phyloP scores from a whole-genome alignment of 2,329 filamentous ascomycete species.

The Apiospora marii region DNA sequence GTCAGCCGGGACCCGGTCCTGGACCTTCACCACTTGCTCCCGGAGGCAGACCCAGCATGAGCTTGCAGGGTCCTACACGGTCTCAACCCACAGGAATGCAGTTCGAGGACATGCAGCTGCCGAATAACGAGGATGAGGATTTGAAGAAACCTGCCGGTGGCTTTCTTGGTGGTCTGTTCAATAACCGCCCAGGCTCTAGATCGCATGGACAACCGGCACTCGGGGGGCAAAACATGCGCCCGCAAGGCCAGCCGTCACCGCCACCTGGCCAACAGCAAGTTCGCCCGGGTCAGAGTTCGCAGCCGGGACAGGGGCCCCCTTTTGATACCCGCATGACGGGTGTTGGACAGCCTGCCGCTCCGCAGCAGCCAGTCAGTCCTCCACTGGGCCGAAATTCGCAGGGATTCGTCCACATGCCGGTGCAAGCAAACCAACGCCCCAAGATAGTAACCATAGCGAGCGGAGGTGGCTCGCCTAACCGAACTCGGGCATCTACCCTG shows the following conservation, averaged over 20 bases:
- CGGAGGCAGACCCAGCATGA: conserved; percentile 3
- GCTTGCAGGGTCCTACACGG: conserved; percentile 23
- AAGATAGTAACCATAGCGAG: neutral
- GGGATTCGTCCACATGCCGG: neutral
- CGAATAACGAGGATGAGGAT: conserved; percentile 33
- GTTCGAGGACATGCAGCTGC: conserved; percentile 10
- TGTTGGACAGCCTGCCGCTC: conserved; percentile 1
- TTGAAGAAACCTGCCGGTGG: conserved; percentile 38
- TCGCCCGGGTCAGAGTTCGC: conserved; percentile 36
- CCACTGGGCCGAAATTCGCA: neutral
- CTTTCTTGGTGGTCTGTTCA: conserved; percentile 37
- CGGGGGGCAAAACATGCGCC: neutral
- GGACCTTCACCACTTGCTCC: conserved; percentile 19
- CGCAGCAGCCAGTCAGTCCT: conserved; percentile 23
- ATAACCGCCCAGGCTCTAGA: conserved; percentile 37
- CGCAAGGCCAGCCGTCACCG: conserved; percentile 22
- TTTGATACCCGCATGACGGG: conserved; percentile 24
- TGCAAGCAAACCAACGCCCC: conserved; percentile 1
- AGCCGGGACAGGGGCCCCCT: conserved; percentile 31
- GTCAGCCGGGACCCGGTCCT: conserved; percentile 23
- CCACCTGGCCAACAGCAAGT: conserved; percentile 33
- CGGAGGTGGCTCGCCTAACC: neutral
- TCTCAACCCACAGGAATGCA: conserved; percentile 1
- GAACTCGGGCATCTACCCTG: neutral
- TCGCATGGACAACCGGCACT: conserved; percentile 35